phyloP scores from a whole-genome alignment of 768 basidiomycete species.

The Termitomyces sp. region DNA sequence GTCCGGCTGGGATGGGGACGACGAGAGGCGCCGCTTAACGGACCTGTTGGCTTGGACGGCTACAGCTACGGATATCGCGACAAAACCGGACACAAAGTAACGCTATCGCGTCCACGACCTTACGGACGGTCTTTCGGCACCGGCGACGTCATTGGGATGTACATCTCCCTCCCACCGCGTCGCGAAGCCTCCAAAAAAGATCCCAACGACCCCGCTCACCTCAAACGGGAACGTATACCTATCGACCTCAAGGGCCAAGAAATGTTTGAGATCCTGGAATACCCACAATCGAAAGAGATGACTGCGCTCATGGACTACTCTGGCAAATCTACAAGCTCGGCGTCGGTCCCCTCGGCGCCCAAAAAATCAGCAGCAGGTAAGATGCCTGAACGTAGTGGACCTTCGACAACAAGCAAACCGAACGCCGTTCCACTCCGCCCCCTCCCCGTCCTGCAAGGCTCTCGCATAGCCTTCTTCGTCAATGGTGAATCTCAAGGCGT shows the following conservation, averaged over 20 bases:
- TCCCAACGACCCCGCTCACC: conserved; percentile 72
- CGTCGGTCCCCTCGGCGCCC: conserved; percentile 52
- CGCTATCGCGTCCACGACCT: conserved; percentile 72
- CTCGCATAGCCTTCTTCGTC: conserved; percentile 84
- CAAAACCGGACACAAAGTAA: conserved; percentile 89
- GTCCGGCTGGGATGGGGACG: conserved; percentile 91
- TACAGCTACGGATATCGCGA: conserved; percentile 93
- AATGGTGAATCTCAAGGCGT: conserved; percentile 83
- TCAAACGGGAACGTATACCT: conserved; percentile 86
- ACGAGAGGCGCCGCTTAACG: conserved; percentile 90
- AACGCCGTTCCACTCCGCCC: conserved; percentile 49
- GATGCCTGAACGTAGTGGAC: conserved; percentile 56
- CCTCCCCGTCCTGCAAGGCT: conserved; percentile 66
- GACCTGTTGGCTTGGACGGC: conserved; percentile 88
- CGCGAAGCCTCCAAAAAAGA: conserved; percentile 59
- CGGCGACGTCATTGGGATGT: conserved; percentile 91
- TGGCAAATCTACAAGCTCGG: conserved; percentile 51
- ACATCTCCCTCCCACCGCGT: conserved; percentile 79
- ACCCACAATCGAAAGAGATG: conserved; percentile 91
- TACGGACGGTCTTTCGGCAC: conserved; percentile 75
- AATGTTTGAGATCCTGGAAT: conserved; percentile 93
- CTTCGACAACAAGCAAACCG: conserved; percentile 30
- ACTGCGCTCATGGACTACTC: conserved; percentile 76
- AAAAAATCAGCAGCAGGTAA: conserved; percentile 73
- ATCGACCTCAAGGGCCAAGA: conserved; percentile 97